phyloP scores from a whole-genome alignment of 768 basidiomycete species.

The Gymnopilus junonius region DNA sequence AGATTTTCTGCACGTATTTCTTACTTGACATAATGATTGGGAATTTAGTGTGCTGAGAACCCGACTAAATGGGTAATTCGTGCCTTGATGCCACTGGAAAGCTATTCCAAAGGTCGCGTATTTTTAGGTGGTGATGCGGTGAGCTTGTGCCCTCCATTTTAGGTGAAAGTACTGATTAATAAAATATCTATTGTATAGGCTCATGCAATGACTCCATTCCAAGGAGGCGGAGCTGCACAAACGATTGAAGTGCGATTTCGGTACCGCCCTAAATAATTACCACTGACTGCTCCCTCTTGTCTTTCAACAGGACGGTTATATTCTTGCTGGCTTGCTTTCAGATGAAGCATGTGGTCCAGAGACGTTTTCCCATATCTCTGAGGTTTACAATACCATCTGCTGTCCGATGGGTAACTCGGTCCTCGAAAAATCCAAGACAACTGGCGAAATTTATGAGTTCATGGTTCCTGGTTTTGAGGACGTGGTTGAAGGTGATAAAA shows the following conservation, averaged over 20 bases:
- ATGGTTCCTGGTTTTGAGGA: constrained; percentile 29
- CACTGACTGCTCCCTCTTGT: not conserved
- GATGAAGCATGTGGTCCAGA: constrained; percentile 5
- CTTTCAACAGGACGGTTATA: constrained; percentile 38
- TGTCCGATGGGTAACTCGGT: constrained; percentile 29
- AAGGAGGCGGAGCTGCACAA: constrained; percentile 35
- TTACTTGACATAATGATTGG: not conserved
- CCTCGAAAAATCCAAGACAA: constrained; percentile 22
- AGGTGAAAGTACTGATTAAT: not conserved
- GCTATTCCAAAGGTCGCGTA: constrained; percentile 43
- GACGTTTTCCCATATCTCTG: constrained; percentile 29
- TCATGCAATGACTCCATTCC: constrained; percentile 39
- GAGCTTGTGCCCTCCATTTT: constrained; percentile 4
- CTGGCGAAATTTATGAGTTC: constrained; percentile 26
- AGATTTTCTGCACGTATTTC: not conserved
- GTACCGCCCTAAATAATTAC: no score
- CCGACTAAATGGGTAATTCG: constrained; percentile 52
- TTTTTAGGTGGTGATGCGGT: constrained; percentile 56
- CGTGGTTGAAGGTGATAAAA: constrained; percentile 26
- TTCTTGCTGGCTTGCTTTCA: constrained; percentile 35
- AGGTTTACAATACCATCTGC: constrained; percentile 31
- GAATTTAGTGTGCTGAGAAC: constrained; percentile 37
- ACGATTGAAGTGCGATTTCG: constrained; percentile 34
- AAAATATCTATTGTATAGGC: constrained; percentile 23
- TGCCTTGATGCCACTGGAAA: constrained; percentile 39